Percentiles rank a stretch among this genome's conserved stretches.
Evolutionary conservation across 352 stramenopile genomes (phyloP).

Genomic region (Pythium brassicae): DNA sequence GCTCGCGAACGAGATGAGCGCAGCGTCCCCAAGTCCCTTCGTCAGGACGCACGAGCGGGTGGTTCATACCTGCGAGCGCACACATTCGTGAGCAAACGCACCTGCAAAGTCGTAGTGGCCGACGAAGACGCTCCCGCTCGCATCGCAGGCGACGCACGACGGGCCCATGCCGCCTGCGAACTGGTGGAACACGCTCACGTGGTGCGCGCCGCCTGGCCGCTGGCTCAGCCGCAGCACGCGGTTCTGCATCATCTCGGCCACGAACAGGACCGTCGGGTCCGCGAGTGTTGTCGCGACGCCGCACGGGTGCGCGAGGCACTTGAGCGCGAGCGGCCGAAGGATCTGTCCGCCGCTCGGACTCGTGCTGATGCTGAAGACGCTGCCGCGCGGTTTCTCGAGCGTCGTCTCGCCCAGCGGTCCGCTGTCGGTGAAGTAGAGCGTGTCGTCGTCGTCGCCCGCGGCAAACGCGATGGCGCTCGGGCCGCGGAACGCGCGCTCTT

Average conservation of each 20-base stretch:
- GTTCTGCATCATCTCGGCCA: constrained; percentile 81
- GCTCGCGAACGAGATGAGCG: neutral
- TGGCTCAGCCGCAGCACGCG: constrained; percentile 67
- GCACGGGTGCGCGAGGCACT: constrained; percentile 82
- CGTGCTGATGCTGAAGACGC: constrained; percentile 66
- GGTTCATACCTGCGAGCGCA: too few species aligned
- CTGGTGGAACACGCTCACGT: constrained; percentile 80
- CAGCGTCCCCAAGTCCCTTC: neutral
- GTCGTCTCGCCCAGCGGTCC: constrained; percentile 82
- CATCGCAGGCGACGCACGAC: constrained; percentile 66
- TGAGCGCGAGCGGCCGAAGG: constrained; percentile 59
- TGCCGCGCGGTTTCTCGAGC: constrained; percentile 70
- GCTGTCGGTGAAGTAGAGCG: constrained; percentile 85
- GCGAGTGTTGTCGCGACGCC: constrained; percentile 35
- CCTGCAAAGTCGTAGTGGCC: constrained; percentile 83
- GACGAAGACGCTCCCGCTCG: constrained; percentile 62
- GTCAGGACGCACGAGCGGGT: neutral
- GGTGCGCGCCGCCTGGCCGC: constrained; percentile 60
- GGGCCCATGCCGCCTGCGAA: constrained; percentile 77
- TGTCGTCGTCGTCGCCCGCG: constrained; percentile 26
- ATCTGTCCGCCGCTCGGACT: constrained; percentile 69
- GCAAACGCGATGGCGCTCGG: constrained; percentile 64
- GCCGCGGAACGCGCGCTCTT: constrained; percentile 69
- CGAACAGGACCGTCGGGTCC: constrained; percentile 47
- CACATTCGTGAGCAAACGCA: too few species aligned